Evolutionary conservation across 257 asterid species (phyloP), one percentile per base, ranked within the genome.

Genomic region (Solanum lycopersicoides): DNA sequence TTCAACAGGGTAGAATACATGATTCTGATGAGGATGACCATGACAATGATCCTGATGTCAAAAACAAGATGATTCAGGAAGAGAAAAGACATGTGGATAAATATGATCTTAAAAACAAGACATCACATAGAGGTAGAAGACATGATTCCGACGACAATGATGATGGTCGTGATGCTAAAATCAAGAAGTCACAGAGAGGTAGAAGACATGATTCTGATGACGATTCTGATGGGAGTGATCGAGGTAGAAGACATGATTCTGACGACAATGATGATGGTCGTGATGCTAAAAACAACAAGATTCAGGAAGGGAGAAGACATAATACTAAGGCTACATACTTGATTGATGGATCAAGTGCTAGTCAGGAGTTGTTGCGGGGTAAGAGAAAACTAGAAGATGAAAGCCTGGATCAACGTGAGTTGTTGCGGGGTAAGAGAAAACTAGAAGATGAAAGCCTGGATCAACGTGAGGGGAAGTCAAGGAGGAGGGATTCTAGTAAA

Each of bases 391-490:
- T 60, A 34, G 92, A 90, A 15, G 89, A 88, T 50, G 90, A 80
- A 85, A 79, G 88, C 18, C 34, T 42, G 88, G 91, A 88, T 80
- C 94, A 90, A 82, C 92, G 84, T 47, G 93, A 89, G 83, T 50
- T 79, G 76, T 59, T 80, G 12, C 89, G 88, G 89, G 87, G 85
- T 53, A 92, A 91, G 93, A 90, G 91, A 88, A 91, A 91, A 88
- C 75, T 60, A 34, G 92, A 90, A 15, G 89, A 88, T 50, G 90
- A 80, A 85, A 79, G 88, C 18, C 34, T 42, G 88, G 91, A 88
- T 80, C 94, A 90, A 82, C 92, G 84, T 47, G 93, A 89, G 83
- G 86, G 56, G 53, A 93, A 93, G 89, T 88, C 92, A 45, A 93
- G 91, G 88, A 93, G 87, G 90, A 74, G 63, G 28, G 91, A 90